Evolutionary conservation across 2,329 filamentous ascomycete species (phyloP), one percentile per base, ranked within the genome.

Genomic region (Pseudophaeomoniella oleicola): DNA sequence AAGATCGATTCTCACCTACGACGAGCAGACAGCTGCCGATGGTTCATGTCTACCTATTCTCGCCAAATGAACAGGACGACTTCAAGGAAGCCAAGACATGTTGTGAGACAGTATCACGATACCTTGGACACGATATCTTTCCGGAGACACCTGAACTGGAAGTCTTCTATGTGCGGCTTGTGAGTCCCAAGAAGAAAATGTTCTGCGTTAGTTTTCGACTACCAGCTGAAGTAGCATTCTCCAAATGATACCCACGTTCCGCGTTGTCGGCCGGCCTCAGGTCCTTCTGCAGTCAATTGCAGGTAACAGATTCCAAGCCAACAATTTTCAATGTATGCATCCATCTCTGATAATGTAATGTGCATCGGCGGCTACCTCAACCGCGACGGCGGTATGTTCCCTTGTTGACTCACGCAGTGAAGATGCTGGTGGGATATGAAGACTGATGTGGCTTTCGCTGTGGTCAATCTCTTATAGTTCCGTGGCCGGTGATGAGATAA

Each of bases 41-140:
- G 60, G 67, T 96, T 10, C 90, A 98, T 56, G 81, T 82, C n/a
- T 85, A 98, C 62, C 94, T 86, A 63, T 98, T 98, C 62, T 81
- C 80, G 16, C 56, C 57, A 30, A 45, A 55, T 2, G 71, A 81
- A 39, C 76, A 87, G 39, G 22, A 27, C 22, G 9, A 6, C 22
- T 6, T 27, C 6, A 27, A 27, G 22, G 22, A 27, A n/a, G n/a
- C 9, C 22, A 6, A 27, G n/a, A n/a, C 22, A 6, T 27, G 22
- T n/a, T 82, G 78, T 51, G 63, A 71, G 44, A 69, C 78, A 36
- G 69, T 90, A 30, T 73, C 72, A 2, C 55, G 67, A 44, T 68
- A 76, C 44, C 57, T 87, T 29, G 69, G 69, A 1, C 67, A 67
- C 42, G 59, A 64, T 3, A 69, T 85, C 49, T 69, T 62, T 27